These are phyloP conservation scores for Pisolithus microcarpus DNA, from an alignment of 768 basidiomycete species.

Conservation along the genomic window DNA sequence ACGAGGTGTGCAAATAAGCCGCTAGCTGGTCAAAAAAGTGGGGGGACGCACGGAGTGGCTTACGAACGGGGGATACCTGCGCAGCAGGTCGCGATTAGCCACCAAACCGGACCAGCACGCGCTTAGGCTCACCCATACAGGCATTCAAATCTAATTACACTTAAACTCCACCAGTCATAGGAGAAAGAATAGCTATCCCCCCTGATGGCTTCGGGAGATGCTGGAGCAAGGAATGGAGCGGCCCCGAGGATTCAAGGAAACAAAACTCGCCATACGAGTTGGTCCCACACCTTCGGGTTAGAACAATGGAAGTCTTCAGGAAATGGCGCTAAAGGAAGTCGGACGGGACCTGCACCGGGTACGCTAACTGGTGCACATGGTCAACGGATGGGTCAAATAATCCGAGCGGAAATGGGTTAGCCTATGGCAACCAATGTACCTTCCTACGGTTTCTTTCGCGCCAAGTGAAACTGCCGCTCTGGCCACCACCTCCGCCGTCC, in stretches of 20 bases:
- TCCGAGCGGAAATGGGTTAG: conserved; percentile 23
- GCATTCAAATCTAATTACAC: conserved; percentile 95
- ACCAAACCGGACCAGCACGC: conserved; percentile 20
- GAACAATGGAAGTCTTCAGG: conserved; percentile 22
- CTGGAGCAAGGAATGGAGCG: conserved; percentile 33
- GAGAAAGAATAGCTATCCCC: conserved; percentile 90
- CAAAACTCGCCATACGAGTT: conserved; percentile 73
- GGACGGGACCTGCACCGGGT: conserved; percentile 65
- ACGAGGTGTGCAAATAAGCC: conserved; percentile 10
- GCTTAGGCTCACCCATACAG: conserved; percentile 68
- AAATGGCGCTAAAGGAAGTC: conserved; percentile 8
- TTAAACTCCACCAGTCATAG: conserved; percentile 98
- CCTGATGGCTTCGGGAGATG: conserved; percentile 87
- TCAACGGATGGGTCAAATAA: conserved; percentile 17
- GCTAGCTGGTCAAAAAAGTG: conserved; percentile 10
- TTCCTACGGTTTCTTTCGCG: conserved; percentile 89
- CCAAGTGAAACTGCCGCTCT: conserved; percentile 89
- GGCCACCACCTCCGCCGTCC: conserved; percentile 76
- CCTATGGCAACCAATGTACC: conserved; percentile 40
- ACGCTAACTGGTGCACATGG: conserved; percentile 55
- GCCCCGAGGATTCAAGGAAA: conserved; percentile 16
- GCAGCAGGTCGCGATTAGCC: conserved; percentile 16
- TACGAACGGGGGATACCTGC: conserved; percentile 90
- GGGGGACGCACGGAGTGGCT: conserved; percentile 70
- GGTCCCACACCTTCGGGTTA: conserved; percentile 62